Percentiles rank a stretch among this genome's conserved stretches.
Evolutionary conservation across 2,329 filamentous ascomycete species (phyloP).

Genomic region (Simplicillium sp.): DNA sequence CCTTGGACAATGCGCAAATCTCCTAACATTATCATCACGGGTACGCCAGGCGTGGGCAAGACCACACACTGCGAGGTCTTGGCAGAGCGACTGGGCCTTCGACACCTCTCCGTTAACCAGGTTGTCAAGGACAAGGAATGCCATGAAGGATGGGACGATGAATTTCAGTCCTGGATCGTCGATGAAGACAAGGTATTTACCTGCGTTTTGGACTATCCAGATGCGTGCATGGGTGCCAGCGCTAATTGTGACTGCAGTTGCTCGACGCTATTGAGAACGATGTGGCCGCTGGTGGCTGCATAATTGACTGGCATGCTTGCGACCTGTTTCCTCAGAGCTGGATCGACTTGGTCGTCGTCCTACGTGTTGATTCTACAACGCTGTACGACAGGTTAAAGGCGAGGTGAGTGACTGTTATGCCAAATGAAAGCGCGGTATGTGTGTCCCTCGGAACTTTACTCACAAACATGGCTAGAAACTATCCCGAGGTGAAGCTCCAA

Average conservation of each 20-base stretch:
- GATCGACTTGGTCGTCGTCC: conserved; percentile 90
- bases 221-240: background rate
- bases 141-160: conserved; percentile 80
- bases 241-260: conserved; percentile 38
- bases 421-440: background rate
- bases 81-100: conserved; percentile 64
- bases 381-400: conserved; percentile 77
- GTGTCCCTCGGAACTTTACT: background rate
- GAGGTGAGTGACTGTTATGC: conserved; percentile 40
- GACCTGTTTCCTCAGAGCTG: conserved; percentile 88
- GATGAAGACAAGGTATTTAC: conserved; percentile 81
- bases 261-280: conserved; percentile 84
- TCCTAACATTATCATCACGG: conserved; percentile 92
- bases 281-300: conserved; percentile 66
- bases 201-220: too few relatives aligned
- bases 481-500: conserved; percentile 78
- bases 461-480: conserved; percentile 45
- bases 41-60: conserved; percentile 93
- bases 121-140: conserved; percentile 83
- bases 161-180: conserved; percentile 81
- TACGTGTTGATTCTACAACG: conserved; percentile 69
- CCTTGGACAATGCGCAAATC: conserved; percentile 22
- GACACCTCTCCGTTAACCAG: conserved; percentile 81
- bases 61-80: conserved; percentile 83
- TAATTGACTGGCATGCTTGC: conserved; percentile 98